Base-by-base conservation (phyloP, 2,329 filamentous ascomycete species). In the Zasmidium citrigriseum region DNA sequence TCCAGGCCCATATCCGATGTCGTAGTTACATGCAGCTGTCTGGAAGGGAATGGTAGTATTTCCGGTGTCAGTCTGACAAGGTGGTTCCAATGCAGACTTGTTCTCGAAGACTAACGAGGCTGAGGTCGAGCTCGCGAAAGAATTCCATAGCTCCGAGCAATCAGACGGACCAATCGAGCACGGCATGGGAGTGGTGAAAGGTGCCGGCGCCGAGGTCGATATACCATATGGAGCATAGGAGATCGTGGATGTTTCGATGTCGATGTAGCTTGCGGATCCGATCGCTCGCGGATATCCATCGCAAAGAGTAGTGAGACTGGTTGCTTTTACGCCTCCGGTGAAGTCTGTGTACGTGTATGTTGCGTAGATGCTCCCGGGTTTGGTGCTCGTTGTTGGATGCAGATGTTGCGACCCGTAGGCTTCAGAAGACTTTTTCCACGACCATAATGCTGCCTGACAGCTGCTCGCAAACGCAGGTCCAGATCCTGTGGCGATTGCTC, bases 261-360 rank as follows among this genome's bases (percentile, higher is more conserved):
- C 14, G 7, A 7, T 10, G 48, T 54, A 57, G 27, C 21, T 58
- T 9, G 47, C 57, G 9, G 52, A 46, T n/a, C 62, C 62, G n/a
- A 64, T 57, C 2, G 59, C 63, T 16, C 66, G 47, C 2, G 64
- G 61, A 34, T 64, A 56, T 11, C 66, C 66, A 60, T 68, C 66
- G 44, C 66, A 68, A 4, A 68, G 59, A 3, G 61, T 67, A 2
- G 55, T 61, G 18, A 56, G 16, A n/a, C 60, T 50, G 20, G 54
- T 34, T 34, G 7, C 27, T 34, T 34, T 7, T 7, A 34, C 27
- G 14, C 27, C 27, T 7, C 27, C 52, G 12, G 45, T 24, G 29
- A 38, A 47, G 16, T 29, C 24, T 11, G 34, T 38, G 46, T 46
- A 55, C 22, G 46, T 46, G 46, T 38, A 27, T 7, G 23, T 24